Conservation (phyloP, 371 early-diverging fungal genomes). For the Chytridium lagenaria region DNA sequence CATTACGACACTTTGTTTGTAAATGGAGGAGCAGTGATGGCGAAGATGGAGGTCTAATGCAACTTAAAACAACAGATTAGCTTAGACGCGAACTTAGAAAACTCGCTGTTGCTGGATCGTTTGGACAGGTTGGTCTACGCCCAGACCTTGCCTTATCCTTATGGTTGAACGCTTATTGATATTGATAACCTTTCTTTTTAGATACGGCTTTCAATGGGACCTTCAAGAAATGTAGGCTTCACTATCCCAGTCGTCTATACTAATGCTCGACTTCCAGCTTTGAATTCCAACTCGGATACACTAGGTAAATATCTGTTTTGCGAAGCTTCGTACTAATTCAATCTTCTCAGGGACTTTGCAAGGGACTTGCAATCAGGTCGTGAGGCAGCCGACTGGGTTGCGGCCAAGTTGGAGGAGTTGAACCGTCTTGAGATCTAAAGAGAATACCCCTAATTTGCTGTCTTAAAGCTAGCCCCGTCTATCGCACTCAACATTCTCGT, state of each 20-base stretch:
- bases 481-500: no score
- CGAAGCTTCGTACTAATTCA: background rate
- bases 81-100: conserved; percentile 15
- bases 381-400: conserved; percentile 41
- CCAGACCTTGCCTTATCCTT: background rate
- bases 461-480: no score
- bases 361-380: conserved; percentile 37
- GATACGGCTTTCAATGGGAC: conserved; percentile 13
- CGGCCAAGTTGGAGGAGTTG: conserved; percentile 31
- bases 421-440: conserved; percentile 29
- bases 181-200: conserved; percentile 7
- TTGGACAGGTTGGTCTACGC: conserved; percentile 16
- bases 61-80: background rate
- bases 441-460: no score
- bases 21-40: background rate
- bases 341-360: conserved; percentile 8
- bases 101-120: conserved; percentile 8
- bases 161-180: background rate
- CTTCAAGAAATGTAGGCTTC: background rate
- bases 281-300: background rate
- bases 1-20: background rate
- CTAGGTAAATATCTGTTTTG: background rate
- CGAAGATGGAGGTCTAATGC: background rate
- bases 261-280: background rate
- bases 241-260: background rate